Base-by-base conservation (phyloP, 106 monocot species). In the Xerophyta viscosa region DNA sequence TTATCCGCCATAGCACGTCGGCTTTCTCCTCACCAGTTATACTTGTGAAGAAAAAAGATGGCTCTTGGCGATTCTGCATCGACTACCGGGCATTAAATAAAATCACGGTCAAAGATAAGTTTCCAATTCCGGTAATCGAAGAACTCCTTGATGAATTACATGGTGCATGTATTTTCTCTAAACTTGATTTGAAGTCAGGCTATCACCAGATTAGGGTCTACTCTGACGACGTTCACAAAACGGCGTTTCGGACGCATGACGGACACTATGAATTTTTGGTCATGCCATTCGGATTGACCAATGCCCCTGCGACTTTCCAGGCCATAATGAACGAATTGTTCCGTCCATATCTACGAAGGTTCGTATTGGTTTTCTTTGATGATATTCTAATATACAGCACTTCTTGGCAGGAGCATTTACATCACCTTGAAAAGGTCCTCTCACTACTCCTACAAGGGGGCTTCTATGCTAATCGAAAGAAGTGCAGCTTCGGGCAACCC, bases 61-160 rank as follows among this genome's bases (percentile, higher is more conserved):
- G 39, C 11, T 41, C 39, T 13, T 57, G 19, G 19, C 57, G 57
- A 12, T 41, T 41, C 11, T 57, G 39, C 14, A 25, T 57, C 22
- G 57, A 57, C 24, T 41, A 26, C 14, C 2, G 41, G 4, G 57
- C 57, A n/a, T 13, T 57, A 1, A 57, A 57, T 26, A 17, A 6
- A 2, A 26, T 57, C 22, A 55, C 55, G 1, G 18, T 55, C 8
- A 55, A 55, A 20, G 49, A 49, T 24, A 21, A 39, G 3, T 62
- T 62, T 17, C 62, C 49, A 2, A 62, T 62, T 39, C 62, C 64
- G 0, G 43, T 30, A 3, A 21, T 54, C 13, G 64, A 64, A 18
- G 64, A 53, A 28, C 52, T 64, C 14, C 28, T 65, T 10, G 64
- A 65, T 23, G 54, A 65, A 12, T 29, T 54, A 15, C 28, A 44